A percentile compares a stretch with the other conserved stretches of the same genome.
Conservation (phyloP, 1,139 yeast genomes). For the Candida dubliniensis region DNA sequence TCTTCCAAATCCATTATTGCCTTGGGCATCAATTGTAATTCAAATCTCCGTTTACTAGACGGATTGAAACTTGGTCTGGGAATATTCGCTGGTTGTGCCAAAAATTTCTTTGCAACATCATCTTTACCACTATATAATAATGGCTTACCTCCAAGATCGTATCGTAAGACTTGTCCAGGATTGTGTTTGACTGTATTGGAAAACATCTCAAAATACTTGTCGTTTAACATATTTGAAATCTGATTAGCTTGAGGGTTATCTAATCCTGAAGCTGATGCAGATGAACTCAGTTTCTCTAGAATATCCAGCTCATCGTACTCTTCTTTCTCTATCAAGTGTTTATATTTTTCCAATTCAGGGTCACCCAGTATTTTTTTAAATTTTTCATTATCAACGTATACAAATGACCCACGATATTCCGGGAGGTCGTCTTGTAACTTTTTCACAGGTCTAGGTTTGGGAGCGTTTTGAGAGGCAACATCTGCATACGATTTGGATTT, state of each 20-base stretch:
- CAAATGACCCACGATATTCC: slow-evolving; percentile 59
- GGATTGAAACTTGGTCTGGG: slow-evolving; percentile 64
- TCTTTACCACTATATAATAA: slow-evolving; percentile 69
- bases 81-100: slow-evolving; percentile 28
- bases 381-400: slow-evolving; percentile 69
- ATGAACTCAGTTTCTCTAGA: slow-evolving; percentile 11
- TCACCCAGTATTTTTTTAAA: slow-evolving; percentile 40
- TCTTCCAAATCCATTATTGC: slow-evolving; percentile 79
- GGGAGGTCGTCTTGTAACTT: slow-evolving; percentile 34
- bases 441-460: slow-evolving; percentile 11
- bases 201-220: slow-evolving; percentile 76
- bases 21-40: slow-evolving; percentile 92
- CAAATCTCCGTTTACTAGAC: slow-evolving; percentile 64
- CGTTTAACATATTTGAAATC: slow-evolving; percentile 61
- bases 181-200: slow-evolving; percentile 73
- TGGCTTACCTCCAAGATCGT: slow-evolving; percentile 75
- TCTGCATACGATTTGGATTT: slow-evolving; percentile 25
- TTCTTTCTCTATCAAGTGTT: slow-evolving; percentile 49
- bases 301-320: slow-evolving; percentile 9
- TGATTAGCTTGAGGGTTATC: slow-evolving; percentile 38
- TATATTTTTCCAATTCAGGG: slow-evolving; percentile 47
- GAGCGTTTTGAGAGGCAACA: slow-evolving; percentile 20
- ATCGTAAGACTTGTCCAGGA: slow-evolving; percentile 83
- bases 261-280: slow-evolving; percentile 20
- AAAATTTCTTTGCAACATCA: slow-evolving; percentile 46